Evolutionary conservation across 2,329 filamentous ascomycete genomes (phyloP), one percentile per base, ranked within the genome.

Genomic region (Epichloe elymi): DNA sequence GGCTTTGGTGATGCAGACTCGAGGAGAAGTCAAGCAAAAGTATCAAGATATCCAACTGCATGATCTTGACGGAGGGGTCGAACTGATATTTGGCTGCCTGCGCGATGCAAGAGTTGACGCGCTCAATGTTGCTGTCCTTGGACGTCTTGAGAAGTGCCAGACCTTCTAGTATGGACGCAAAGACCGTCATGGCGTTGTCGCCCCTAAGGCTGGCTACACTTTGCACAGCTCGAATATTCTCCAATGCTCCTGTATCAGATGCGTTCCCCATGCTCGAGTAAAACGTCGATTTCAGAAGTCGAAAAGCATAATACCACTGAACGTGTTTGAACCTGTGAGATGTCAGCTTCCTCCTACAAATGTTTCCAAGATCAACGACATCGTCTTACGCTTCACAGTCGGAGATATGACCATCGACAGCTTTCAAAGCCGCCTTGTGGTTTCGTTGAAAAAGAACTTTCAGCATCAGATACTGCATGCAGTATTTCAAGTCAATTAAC

Each of bases 251-350:
- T 1, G 74, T 71, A 53, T 90, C 86, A 12, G 78, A 74, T 10
- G 76, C 73, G 42, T 71, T 78, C 4, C 76, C 72, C 45, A 75
- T 73, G 57, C 86, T 77, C 47, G 88, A 68, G 53, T 84, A 79
- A 44, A 89, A 76, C 0, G 83, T 80, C 0, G 83, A 79, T 56
- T 86, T 85, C 14, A 90, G 67, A 44, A 91, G 80, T 7, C 85
- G 80, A 59, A 90, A 85, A 0, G 83, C 83, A 61, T 90, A 91
- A 15, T 83, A 74, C 86, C 86, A 91, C 47, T 81, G 76, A 8
- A 76, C 70, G 58, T 86, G 82, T 61, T 82, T 80, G 59, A 80
- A 82, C 37, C 72, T 79, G 53, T 30, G 30, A 3, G 12, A 17
- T 15, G 49, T 55, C 33, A 49, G 46, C 39, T 37, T 20, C 5